Conservation (phyloP, 75 land plant genomes). For the Cryptomeria japonica region DNA sequence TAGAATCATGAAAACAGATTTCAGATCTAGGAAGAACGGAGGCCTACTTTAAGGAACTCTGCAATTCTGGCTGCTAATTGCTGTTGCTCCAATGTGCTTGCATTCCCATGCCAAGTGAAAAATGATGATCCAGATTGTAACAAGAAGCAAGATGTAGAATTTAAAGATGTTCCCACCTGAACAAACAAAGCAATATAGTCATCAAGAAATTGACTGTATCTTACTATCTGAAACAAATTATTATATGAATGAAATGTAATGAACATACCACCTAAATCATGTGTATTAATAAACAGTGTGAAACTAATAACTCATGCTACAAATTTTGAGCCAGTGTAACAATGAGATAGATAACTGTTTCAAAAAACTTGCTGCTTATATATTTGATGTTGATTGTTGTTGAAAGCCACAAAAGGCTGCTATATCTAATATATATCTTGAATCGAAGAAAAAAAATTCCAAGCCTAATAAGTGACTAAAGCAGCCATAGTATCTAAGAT, state of each 20-base stretch:
- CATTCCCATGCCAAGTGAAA: slow-evolving; percentile 88
- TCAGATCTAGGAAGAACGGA: not conserved
- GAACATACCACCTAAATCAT: not conserved
- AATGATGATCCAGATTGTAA: slow-evolving; percentile 75
- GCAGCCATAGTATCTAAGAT: not conserved
- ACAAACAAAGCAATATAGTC: slow-evolving; percentile 7
- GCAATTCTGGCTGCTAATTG: slow-evolving; percentile 78
- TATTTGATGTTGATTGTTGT: not conserved
- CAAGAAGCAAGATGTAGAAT: slow-evolving; percentile 82
- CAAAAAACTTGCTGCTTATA: not conserved
- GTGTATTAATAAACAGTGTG: not conserved
- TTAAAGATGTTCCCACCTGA: slow-evolving; percentile 82
- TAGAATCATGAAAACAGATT: slow-evolving; percentile 5
- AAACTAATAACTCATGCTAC: not conserved
- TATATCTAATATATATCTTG: not conserved
- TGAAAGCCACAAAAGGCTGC: not conserved
- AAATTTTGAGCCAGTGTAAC: not conserved
- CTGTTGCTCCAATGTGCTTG: slow-evolving; percentile 84
- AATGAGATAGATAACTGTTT: not conserved
- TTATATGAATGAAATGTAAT: not conserved
- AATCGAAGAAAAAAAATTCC: not conserved
- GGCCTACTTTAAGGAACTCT: slow-evolving; percentile 77
- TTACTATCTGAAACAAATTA: not conserved
- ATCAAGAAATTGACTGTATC: not conserved
- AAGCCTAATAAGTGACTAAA: not conserved